Evolutionary conservation across 1,284 basidiomycete genomes (phyloP), one percentile per base, ranked within the genome.

Genomic region (Ganoderma lingzhi): DNA sequence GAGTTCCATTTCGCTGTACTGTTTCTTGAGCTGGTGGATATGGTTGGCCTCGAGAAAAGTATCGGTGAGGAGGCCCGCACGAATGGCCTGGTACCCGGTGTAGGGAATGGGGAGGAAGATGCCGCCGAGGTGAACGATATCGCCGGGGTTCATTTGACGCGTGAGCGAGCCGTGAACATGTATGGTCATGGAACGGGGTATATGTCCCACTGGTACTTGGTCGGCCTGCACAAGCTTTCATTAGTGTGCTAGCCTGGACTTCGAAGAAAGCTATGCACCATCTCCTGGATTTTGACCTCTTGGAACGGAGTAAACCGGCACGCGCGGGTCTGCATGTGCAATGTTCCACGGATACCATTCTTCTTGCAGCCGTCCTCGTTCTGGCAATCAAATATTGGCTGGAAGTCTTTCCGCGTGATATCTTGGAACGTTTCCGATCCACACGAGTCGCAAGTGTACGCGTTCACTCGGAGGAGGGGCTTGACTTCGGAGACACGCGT

Each of bases 401-500:
- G 90, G 80, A 98, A 98, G 39, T 95, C 91, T 79, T 97, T 96
- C 77, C 92, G 92, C n/a, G 93, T 93, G 69, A 99, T 96, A 77
- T 99, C 96, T 81, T 99, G 96, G 86, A 99, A 99, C 45, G 97
- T 97, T 81, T 99, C 98, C 63, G 95, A 95, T 61, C 98, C 98
- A 79, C 98, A 99, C 64, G 95, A 92, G 80, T 99, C 98, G 84
- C 98, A 99, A 0, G 98, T 98, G 81, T 99, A 99, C 39, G 97
- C 98, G 81, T 98, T 98, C 78, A 99, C 97, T 75, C 96, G 92
- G 15, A 99, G 88, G 42, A 98, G 91, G 10, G 98, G 98, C 79
- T 99, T 99, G 79, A 99, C 98, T 85, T 99, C 98, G 9, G 96
- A 98, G 3, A 99, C 96, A 67, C 98, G 95, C 23, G 97, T 99